A percentile compares a stretch with the other conserved stretches of the same genome.
These are phyloP conservation scores for Eutypa lata DNA, from an alignment of 2,329 filamentous ascomycete species.

Conservation along the genomic window DNA sequence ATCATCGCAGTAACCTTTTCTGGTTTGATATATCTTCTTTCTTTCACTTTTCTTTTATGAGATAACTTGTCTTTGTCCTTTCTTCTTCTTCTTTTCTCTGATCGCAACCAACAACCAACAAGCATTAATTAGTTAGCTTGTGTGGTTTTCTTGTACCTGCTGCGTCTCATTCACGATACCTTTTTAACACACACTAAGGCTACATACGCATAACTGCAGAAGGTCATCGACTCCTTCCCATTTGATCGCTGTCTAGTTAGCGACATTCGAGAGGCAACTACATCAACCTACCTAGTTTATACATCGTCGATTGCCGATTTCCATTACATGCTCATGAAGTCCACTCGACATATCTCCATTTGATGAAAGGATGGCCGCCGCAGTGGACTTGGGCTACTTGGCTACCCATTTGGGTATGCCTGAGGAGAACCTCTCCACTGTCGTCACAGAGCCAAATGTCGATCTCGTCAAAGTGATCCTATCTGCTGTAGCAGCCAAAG, in stretches of 20 bases:
- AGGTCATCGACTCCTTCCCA: not conserved
- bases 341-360: constrained; percentile 12
- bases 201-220: too few relatives aligned
- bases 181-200: too few relatives aligned
- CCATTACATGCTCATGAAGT: constrained; percentile 19
- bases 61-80: too few relatives aligned
- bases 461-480: constrained; percentile 77
- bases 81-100: too few relatives aligned
- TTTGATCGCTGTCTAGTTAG: not conserved
- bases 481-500: constrained; percentile 71
- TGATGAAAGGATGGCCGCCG: constrained; percentile 55
- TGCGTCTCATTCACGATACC: too few relatives aligned
- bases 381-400: constrained; percentile 69
- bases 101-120: too few relatives aligned
- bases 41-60: too few relatives aligned
- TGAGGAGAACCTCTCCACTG: constrained; percentile 57
- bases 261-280: not conserved
- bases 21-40: too few relatives aligned
- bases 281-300: not conserved
- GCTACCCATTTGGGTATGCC: constrained; percentile 69
- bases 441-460: constrained; percentile 67
- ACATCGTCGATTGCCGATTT: not conserved
- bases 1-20: too few relatives aligned
- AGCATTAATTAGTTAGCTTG: too few relatives aligned
- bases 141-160: too few relatives aligned